Conservation (phyloP, 495 filamentous ascomycete species). For the Penicillium ochrochloron region DNA sequence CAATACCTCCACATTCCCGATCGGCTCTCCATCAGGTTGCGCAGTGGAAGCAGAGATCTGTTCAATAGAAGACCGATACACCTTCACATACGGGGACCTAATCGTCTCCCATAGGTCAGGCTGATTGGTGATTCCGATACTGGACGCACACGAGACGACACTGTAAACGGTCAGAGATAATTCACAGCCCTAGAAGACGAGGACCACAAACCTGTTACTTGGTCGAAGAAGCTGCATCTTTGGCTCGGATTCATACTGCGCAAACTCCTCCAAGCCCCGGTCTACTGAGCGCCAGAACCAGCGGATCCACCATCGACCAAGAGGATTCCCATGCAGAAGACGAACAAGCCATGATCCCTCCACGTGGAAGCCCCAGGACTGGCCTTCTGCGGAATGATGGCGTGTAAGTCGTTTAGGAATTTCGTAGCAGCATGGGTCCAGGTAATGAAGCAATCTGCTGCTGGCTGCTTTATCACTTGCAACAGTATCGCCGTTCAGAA, state of each 20-base stretch:
- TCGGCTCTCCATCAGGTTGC: not conserved
- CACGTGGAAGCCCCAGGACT: conserved; percentile 55
- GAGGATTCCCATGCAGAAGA: conserved; percentile 33
- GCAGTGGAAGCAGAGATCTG: not conserved
- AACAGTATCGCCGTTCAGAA: conserved; percentile 58
- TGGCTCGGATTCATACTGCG: conserved; percentile 27
- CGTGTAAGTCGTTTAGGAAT: conserved; percentile 34
- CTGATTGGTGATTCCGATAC: conserved; percentile 40
- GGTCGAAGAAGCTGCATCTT: conserved; percentile 38
- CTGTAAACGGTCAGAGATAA: conserved; percentile 18
- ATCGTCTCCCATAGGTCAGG: conserved; percentile 40
- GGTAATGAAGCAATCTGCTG: conserved; percentile 56
- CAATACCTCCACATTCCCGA: not conserved
- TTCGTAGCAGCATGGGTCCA: conserved; percentile 57
- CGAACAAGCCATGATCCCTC: conserved; percentile 62
- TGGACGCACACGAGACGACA: conserved; percentile 31
- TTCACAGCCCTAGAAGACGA: not conserved
- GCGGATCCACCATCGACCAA: conserved; percentile 32
- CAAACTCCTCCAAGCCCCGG: conserved; percentile 17
- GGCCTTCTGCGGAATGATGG: conserved; percentile 28
- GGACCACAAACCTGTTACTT: conserved; percentile 24
- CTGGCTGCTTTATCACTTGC: conserved; percentile 61
- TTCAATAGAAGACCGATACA: conserved; percentile 31
- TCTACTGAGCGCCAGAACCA: conserved; percentile 34
- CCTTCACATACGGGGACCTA: conserved; percentile 29